Base-by-base conservation (phyloP, 73 alveolate species). In the Paraurostyla sp. region DNA sequence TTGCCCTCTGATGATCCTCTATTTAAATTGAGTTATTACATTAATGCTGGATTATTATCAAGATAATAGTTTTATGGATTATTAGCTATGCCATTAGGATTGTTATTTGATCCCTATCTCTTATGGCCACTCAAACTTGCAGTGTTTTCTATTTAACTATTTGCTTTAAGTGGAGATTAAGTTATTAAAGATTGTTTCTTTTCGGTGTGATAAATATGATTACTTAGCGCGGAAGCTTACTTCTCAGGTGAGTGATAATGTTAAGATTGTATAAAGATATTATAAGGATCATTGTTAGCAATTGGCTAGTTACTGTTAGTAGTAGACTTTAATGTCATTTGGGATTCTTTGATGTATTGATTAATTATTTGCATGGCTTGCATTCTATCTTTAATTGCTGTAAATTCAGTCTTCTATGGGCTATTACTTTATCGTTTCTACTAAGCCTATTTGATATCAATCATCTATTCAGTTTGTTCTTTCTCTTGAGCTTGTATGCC, bases 351-450 rank as follows among this genome's bases (percentile, higher is more conserved):
- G 23, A 69, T 69, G 63, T 69, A 69, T 69, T 69, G 35, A 25
- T 69, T 69, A 6, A 69, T 69, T 11, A 69, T 69, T 36, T 69
- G 41, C 84, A 69, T 69, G 35, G 84, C 84, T 69, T 69, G 38
- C 84, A 69, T 69, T 41, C 84, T 9, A 41, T 69, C 84, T 69
- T 25, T 69, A 22, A 69, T 43, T 41, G 59, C 78, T 29, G 52
- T 60, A 30, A 60, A 38, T 69, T 69, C 84, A 43, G 29, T 69
- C 23, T 69, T 69, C 16, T 41, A 22, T 38, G 84, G 84, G 41
- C 84, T 69, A 18, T 35, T 18, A 35, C 84, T 60, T 27, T 60
- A 60, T 60, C 78, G 22, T 33, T 60, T 60, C 32, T 60, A 60
- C 78, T 60, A 16, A 50, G 78, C 32, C 78, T 60, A n/a, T n/a